Evolutionary conservation across 1,284 basidiomycete genomes (phyloP), one percentile per base, ranked within the genome.

Genomic region (Malassezia caprae): DNA sequence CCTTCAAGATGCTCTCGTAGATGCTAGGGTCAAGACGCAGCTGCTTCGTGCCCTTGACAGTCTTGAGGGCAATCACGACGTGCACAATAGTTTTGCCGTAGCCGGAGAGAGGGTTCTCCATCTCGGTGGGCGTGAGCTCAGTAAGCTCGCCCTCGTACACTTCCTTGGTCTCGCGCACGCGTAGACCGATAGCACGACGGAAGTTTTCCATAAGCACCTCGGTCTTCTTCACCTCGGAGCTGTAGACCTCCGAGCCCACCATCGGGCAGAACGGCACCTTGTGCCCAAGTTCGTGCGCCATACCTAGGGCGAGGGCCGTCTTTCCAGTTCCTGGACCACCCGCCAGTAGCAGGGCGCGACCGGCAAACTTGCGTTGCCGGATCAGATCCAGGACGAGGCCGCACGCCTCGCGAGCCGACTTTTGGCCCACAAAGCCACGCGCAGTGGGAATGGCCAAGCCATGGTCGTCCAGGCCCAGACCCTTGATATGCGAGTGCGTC

Each of bases 141-240:
- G 91, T 96, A 30, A 98, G 87, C 77, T 98, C 94, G 57, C 93
- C 93, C 76, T 98, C 93, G 77, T 93, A 98, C 8, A 98, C 90
- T 73, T 96, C 90, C 76, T 98, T 98, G 2, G 90, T 96, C 77
- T 98, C 93, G 48, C 70, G 61, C 23, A 74, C 68, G 27, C 72
- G 70, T 39, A 74, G 73, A 90, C 91, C 93, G 58, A 98, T 98
- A 10, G 94, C 91, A 63, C 93, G 79, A 55, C 93, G 81, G 77
- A 98, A 98, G 48, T 85, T 84, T 76, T 96, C 91, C 57, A 90
- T 89, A n/a, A 98, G 79, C 2, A 96, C 91, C 75, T 98, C 93
- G 0, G 93, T 98, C 81, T 98, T 98, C 79, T 96, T 98, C 53
- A 98, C 90, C 76, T 98, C 93, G 8, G 88, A 84, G 50, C 86